Evolutionary conservation across 2,329 filamentous ascomycete species (phyloP).

Genomic region (Talaromyces rugulosus): DNA sequence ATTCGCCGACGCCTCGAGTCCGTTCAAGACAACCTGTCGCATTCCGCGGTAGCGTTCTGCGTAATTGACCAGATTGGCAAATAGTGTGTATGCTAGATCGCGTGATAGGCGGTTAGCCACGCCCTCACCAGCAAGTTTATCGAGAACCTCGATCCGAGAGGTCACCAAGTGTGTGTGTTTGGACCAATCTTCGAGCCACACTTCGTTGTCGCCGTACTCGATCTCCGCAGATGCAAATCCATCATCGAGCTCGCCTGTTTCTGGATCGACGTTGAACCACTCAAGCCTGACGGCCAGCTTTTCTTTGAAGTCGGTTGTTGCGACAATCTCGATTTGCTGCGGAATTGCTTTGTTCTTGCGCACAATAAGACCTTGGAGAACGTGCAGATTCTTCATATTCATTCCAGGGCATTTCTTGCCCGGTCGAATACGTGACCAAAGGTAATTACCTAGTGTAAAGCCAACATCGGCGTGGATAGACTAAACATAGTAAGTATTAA

Average conservation of each 20-base stretch:
- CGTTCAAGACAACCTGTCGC: constrained; percentile 32
- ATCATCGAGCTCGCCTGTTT: constrained; percentile 6
- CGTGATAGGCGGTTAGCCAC: constrained; percentile 15
- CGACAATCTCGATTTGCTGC: constrained; percentile 44
- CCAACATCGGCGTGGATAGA: constrained; percentile 20
- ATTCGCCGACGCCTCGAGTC: constrained; percentile 20
- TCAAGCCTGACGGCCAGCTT: constrained; percentile 1
- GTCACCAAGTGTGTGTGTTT: constrained; percentile 16
- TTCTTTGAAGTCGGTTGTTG: constrained; percentile 52
- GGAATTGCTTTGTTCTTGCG: constrained; percentile 44
- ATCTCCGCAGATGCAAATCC: constrained; percentile 9
- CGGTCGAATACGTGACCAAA: constrained; percentile 17
- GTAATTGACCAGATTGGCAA: constrained; percentile 30
- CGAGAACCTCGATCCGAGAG: constrained; percentile 16
- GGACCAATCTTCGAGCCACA: constrained; percentile 19
- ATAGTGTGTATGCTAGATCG: constrained; percentile 22
- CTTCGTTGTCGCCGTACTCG: constrained; percentile 15
- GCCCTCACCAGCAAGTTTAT: constrained; percentile 4
- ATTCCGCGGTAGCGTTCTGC: constrained; percentile 28
- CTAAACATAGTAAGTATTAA: background rate
- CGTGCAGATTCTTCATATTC: constrained; percentile 36
- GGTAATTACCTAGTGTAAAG: constrained; percentile 24
- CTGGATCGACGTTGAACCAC: constrained; percentile 25
- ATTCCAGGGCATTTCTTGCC: constrained; percentile 18
- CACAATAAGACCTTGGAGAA: constrained; percentile 54